A percentile compares a stretch with the other conserved stretches of the same genome.
Conservation (phyloP, 2,329 filamentous ascomycete genomes). For the Karstenula rhodostoma region DNA sequence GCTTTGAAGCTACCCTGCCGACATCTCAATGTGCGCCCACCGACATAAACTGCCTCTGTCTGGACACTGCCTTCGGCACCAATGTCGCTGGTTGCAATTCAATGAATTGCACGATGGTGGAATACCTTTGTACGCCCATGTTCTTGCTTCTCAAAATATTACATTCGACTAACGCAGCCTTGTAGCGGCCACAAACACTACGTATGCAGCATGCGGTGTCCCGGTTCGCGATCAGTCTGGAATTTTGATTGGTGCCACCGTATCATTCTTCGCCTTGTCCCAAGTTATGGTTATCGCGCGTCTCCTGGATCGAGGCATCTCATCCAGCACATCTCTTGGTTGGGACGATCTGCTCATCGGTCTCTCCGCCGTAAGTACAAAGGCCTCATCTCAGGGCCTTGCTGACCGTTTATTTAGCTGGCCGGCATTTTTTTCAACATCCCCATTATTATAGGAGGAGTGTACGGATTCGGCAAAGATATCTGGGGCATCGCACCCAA, state of each 20-base stretch:
- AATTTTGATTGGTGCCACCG: conserved; percentile 30
- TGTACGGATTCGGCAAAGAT: conserved; percentile 40
- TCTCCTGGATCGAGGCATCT: conserved; percentile 34
- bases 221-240: conserved; percentile 29
- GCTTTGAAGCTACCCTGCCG: conserved; percentile 24
- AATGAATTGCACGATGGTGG: conserved; percentile 39
- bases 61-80: conserved; percentile 32
- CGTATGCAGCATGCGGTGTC: conserved; percentile 40
- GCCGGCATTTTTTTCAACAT: too few relatives aligned
- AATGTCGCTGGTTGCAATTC: conserved; percentile 34
- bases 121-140: too few relatives aligned
- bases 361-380: too few relatives aligned
- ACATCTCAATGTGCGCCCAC: conserved; percentile 30
- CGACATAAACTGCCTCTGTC: conserved; percentile 40
- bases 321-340: conserved; percentile 33
- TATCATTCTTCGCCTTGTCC: conserved; percentile 31
- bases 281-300: conserved; percentile 42
- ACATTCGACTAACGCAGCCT: conserved; percentile 32
- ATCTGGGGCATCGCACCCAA: conserved; percentile 39
- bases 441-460: too few relatives aligned
- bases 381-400: too few relatives aligned
- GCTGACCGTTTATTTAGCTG: too few relatives aligned
- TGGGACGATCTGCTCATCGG: conserved; percentile 43
- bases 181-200: too few relatives aligned
- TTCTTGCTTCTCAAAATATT: conserved; percentile 37